Evolutionary conservation across 2,329 filamentous ascomycete genomes (phyloP), one percentile per base, ranked within the genome.

Genomic region (Diatrype stigma): DNA sequence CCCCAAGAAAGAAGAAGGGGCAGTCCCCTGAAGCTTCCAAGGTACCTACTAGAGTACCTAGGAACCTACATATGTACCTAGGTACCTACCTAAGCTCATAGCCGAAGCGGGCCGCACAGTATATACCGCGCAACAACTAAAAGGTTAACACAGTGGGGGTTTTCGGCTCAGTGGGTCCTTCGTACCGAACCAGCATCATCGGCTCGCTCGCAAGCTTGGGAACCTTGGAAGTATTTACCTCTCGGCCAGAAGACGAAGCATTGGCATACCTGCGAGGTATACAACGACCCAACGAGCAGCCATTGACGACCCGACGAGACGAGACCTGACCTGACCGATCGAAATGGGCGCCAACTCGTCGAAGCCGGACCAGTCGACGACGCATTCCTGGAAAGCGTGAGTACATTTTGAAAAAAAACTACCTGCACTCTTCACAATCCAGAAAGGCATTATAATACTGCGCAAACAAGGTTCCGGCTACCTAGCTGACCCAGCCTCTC

Each of bases 261-360:
- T 10, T 30, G 10, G 16, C 19, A 11, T 21, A 37, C 16, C 7
- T 19, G 12, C 17, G 16, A 14, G 37, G 54, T 55, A 57, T 47
- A 50, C 30, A 52, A 54, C 50, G 51, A 50, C 23, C 26, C 17
- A 45, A 17, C 40, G 40, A 40, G 35, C 45, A 48, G 51, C 58
- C 54, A 64, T 62, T 60, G 61, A 63, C 63, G 57, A 60, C 17
- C 62, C 69, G 62, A 68, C n/a, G n/a, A n/a, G n/a, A n/a, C n/a
- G n/a, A n/a, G 26, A 30, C 5, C 26, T 30, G 26, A 30, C 26
- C n/a, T 7, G 34, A 16, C 34, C 12, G 14, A 37, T 12, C 67
- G 75, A 63, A 65, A 83, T 83, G 80, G 80, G 80, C 70, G 73
- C 77, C 63, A 76, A 69, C 71, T 72, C 77, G 61, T 83, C 80